Conservation (phyloP, 2,329 filamentous ascomycete genomes). For the Fusarium sp. region DNA sequence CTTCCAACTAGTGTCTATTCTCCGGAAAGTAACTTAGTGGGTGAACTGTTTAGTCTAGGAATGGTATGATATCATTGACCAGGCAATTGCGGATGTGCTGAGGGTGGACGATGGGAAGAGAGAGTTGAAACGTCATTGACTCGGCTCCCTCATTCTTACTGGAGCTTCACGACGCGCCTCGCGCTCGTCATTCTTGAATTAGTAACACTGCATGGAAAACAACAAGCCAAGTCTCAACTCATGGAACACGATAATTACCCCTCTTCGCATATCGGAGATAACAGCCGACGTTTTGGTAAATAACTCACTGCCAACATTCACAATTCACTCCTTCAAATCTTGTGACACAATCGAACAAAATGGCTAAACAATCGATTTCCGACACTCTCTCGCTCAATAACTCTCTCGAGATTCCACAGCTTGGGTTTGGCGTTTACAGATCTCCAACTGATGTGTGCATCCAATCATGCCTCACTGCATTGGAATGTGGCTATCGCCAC, state of each 20-base stretch:
- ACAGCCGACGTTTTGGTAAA: background rate
- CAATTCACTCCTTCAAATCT: background rate
- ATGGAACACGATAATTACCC: slow-evolving; percentile 10
- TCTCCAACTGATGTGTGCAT: slow-evolving; percentile 66
- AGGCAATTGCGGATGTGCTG: background rate
- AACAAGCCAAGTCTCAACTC: background rate
- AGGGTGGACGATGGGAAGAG: slow-evolving; percentile 7
- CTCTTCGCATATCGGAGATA: slow-evolving; percentile 10
- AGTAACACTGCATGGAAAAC: background rate
- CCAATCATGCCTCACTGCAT: slow-evolving; percentile 66
- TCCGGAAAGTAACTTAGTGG: background rate
- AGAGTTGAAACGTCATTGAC: slow-evolving; percentile 30
- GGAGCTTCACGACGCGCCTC: slow-evolving; percentile 12
- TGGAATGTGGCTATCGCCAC: slow-evolving; percentile 67
- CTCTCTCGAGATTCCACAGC: slow-evolving; percentile 64
- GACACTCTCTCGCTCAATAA: slow-evolving; percentile 42
- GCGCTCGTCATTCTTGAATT: background rate
- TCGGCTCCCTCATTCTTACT: slow-evolving; percentile 17
- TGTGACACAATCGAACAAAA: background rate
- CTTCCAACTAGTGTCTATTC: background rate
- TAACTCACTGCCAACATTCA: background rate
- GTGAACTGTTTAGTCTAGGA: background rate
- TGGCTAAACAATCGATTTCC: slow-evolving; percentile 27
- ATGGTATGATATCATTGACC: slow-evolving; percentile 28
- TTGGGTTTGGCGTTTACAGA: slow-evolving; percentile 79